A percentile compares a stretch with the other conserved stretches of the same genome.
phyloP scores from a whole-genome alignment of 228 moss, liverwort and hornwort species.

The Sphagnum magellanicum region DNA sequence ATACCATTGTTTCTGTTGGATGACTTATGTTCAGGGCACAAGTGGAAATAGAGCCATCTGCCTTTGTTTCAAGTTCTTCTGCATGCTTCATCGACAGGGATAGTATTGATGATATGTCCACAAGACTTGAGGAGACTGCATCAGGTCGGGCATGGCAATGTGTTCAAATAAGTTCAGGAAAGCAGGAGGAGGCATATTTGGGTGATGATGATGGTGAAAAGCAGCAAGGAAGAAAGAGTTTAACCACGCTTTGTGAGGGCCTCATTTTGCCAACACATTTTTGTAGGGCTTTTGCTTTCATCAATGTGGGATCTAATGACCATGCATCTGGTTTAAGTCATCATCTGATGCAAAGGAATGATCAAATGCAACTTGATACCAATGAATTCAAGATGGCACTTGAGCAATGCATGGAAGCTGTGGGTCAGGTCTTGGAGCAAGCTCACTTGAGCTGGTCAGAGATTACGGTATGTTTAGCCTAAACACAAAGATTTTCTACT shows the following conservation, averaged over 20 bases:
- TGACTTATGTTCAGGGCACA: conserved; percentile 47
- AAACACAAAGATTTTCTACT: not conserved
- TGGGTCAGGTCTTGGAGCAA: conserved; percentile 19
- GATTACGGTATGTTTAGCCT: conserved; percentile 38
- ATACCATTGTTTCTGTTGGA: not conserved
- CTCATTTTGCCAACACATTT: conserved; percentile 33
- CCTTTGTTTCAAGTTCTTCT: conserved; percentile 25
- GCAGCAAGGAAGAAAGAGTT: not conserved
- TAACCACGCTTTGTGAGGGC: conserved; percentile 32
- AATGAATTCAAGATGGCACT: conserved; percentile 17
- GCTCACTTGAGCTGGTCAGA: conserved; percentile 57
- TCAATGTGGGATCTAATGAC: conserved; percentile 3
- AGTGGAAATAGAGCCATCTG: conserved; percentile 82
- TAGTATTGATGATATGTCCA: not conserved
- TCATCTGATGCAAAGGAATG: not conserved
- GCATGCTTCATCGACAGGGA: conserved; percentile 9
- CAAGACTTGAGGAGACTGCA: conserved; percentile 1
- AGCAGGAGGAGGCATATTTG: not conserved
- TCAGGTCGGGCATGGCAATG: conserved; percentile 29
- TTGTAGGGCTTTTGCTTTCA: conserved; percentile 41
- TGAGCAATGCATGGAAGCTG: conserved; percentile 20
- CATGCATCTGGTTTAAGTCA: conserved; percentile 8
- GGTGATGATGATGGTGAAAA: not conserved
- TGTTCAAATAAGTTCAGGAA: conserved; percentile 8
- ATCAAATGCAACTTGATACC: conserved; percentile 4